These are phyloP conservation scores for Porcisia deanei DNA, from an alignment of 208 protist species.

Conservation along the genomic window DNA sequence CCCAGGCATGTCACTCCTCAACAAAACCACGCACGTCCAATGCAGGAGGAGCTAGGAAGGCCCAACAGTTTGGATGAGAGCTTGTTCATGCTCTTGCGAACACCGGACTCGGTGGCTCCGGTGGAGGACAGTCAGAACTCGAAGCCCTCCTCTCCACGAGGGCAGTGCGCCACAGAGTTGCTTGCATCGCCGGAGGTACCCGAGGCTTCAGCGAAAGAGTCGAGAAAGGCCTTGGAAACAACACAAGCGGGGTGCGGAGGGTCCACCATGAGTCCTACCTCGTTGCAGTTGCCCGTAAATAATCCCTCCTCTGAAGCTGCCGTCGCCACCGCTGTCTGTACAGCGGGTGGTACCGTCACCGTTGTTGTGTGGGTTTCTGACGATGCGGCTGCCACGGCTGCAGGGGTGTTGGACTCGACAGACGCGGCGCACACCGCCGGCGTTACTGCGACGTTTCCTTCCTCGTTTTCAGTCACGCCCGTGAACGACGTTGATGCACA, in stretches of 20 bases:
- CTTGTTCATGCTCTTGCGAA: not conserved
- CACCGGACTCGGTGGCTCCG: not conserved
- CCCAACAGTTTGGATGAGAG: not conserved
- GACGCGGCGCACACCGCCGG: not conserved
- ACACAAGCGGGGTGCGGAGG: not conserved
- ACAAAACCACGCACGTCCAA: not conserved
- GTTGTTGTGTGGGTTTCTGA: conserved; percentile 22
- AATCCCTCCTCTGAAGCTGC: too few species aligned
- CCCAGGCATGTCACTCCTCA: not conserved
- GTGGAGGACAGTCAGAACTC: conserved; percentile 2
- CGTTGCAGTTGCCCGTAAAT: not conserved
- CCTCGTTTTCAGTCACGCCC: not conserved
- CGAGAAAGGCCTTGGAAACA: not conserved
- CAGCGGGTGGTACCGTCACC: conserved; percentile 6
- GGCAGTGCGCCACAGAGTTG: not conserved
- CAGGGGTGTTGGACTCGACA: not conserved
- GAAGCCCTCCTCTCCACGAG: not conserved
- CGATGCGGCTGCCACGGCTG: not conserved
- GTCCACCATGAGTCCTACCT: not conserved
- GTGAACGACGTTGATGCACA: not conserved
- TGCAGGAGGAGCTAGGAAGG: not conserved
- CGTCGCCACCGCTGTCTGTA: not conserved
- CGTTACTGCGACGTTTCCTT: too few species aligned
- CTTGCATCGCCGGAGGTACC: not conserved
- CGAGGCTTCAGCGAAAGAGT: not conserved